A percentile compares a stretch with the other conserved stretches of the same genome.
These are phyloP conservation scores for Friedmanniomyces endolithicus DNA, from an alignment of 495 filamentous ascomycete species.

Conservation along the genomic window DNA sequence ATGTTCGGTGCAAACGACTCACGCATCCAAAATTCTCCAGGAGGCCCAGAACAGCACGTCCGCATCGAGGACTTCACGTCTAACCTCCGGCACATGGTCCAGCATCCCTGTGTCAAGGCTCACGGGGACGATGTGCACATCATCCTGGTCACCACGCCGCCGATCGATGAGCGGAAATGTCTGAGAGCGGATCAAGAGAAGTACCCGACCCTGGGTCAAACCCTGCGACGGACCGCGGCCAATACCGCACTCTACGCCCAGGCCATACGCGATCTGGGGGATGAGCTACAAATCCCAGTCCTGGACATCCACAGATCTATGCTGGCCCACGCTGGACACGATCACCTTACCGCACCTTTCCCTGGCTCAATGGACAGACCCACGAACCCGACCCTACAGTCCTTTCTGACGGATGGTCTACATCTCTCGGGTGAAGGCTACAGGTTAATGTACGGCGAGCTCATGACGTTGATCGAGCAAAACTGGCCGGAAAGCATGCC, in stretches of 20 bases:
- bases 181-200: conserved; percentile 40
- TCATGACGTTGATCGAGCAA: conserved; percentile 40
- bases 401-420: conserved; percentile 50
- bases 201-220: conserved; percentile 23
- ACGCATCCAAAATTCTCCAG: conserved; percentile 41
- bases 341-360: conserved; percentile 41
- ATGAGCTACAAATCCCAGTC: conserved; percentile 49
- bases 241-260: conserved; percentile 59
- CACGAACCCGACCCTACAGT: conserved; percentile 28
- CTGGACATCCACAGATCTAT: conserved; percentile 65
- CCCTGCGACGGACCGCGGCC: conserved; percentile 47
- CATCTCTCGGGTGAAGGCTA: conserved; percentile 53
- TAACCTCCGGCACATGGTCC: conserved; percentile 57
- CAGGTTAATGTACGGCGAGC: conserved; percentile 42
- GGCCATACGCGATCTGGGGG: conserved; percentile 51
- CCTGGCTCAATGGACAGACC: conserved; percentile 23
- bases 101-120: conserved; percentile 50
- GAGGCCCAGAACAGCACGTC: conserved; percentile 50
- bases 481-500: conserved; percentile 51
- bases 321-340: conserved; percentile 54
- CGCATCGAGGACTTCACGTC: conserved; percentile 55
- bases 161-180: conserved; percentile 63
- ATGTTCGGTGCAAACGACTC: conserved; percentile 91
- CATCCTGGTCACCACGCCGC: conserved; percentile 68
- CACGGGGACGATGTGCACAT: conserved; percentile 57